A percentile compares a stretch with the other conserved stretches of the same genome.
phyloP scores from a whole-genome alignment of 2,329 filamentous ascomycete species.

The Aspergillus calidoustus region DNA sequence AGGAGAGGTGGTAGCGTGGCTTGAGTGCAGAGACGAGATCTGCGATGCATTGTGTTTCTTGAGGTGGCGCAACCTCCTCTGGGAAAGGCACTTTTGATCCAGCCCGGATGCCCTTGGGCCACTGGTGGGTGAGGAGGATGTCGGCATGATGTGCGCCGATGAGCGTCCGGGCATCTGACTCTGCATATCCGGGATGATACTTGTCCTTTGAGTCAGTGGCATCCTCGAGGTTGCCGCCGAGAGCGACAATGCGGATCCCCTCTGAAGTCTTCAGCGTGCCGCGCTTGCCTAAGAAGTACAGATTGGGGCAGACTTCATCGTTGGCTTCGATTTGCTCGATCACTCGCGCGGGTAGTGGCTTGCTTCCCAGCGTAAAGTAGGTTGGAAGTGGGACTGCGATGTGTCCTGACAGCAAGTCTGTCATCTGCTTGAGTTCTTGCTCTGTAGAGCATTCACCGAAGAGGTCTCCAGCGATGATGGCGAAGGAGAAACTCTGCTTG shows the following conservation, averaged over 20 bases:
- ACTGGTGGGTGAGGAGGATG: slow-evolving; percentile 83
- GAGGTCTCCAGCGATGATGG: slow-evolving; percentile 81
- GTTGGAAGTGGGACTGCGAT: slow-evolving; percentile 78
- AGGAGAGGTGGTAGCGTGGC: slow-evolving; percentile 88
- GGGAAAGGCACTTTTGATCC: slow-evolving; percentile 69
- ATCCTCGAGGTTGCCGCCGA: slow-evolving; percentile 71
- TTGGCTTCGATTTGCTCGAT: slow-evolving; percentile 74
- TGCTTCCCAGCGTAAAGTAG: slow-evolving; percentile 84
- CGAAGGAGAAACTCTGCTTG: slow-evolving; percentile 88
- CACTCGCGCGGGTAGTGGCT: slow-evolving; percentile 71
- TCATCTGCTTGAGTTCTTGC: slow-evolving; percentile 63
- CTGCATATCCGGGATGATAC: slow-evolving; percentile 76
- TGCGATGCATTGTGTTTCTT: slow-evolving; percentile 69
- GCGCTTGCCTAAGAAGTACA: slow-evolving; percentile 86
- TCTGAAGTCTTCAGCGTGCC: slow-evolving; percentile 88
- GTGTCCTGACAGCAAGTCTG: slow-evolving; percentile 71
- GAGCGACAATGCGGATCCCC: slow-evolving; percentile 81
- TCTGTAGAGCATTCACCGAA: slow-evolving; percentile 62
- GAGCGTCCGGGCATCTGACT: slow-evolving; percentile 75
- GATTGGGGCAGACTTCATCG: slow-evolving; percentile 81
- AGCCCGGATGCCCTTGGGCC: slow-evolving; percentile 75
- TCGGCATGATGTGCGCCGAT: slow-evolving; percentile 79
- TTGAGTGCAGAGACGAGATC: slow-evolving; percentile 79
- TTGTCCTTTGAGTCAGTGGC: slow-evolving; percentile 59
- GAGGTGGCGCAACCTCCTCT: slow-evolving; percentile 56